Evolutionary conservation across 768 basidiomycete genomes (phyloP), one percentile per base, ranked within the genome.

Genomic region (Xerocomellus chrysenteron): DNA sequence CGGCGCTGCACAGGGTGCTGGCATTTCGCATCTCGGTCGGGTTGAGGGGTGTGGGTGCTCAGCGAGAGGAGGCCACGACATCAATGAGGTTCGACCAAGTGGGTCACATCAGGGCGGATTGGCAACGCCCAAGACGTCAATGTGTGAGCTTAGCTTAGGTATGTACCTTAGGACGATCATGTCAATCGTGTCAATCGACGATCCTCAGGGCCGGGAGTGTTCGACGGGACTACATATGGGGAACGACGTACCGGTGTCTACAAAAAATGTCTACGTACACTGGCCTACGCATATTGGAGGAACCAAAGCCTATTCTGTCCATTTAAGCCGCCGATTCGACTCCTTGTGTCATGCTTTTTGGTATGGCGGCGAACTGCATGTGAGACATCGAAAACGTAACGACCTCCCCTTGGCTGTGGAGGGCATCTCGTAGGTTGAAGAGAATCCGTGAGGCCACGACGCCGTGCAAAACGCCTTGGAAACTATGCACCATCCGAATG

Each of bases 401-500:
- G 5, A 28, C 21, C 12, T 59, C 47, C 10, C 7, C 30, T n/a
- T n/a, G 59, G 9, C 43, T 4, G 7, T 44, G 47, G 24, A 54
- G 33, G 8, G 49, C 48, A 13, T 52, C 33, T 33, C 47, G 50
- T 33, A 58, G 39, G 28, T 52, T 26, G 43, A 63, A 63, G 30
- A 63, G 41, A 17, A 63, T 30, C 11, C 52, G 50, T 5, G 60
- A 51, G 21, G 52, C 61, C 8, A 62, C n/a, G 8, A 58, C 47
- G 5, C 56, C 47, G 5, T 62, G 56, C 13, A 52, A 32, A 5
- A 58, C 43, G 14, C 42, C 50, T 40, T 59, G 61, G 24, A 63
- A 62, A 12, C 56, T 62, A 8, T 39, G 9, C 5, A 13, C 14
- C 32, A 8, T 39, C 21, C 41, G 14, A 39, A 21, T 10, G 13